Percentiles rank a stretch among this genome's conserved stretches.
Conservation (phyloP, 345 rosid species). For the Schrenkiella parvula region DNA sequence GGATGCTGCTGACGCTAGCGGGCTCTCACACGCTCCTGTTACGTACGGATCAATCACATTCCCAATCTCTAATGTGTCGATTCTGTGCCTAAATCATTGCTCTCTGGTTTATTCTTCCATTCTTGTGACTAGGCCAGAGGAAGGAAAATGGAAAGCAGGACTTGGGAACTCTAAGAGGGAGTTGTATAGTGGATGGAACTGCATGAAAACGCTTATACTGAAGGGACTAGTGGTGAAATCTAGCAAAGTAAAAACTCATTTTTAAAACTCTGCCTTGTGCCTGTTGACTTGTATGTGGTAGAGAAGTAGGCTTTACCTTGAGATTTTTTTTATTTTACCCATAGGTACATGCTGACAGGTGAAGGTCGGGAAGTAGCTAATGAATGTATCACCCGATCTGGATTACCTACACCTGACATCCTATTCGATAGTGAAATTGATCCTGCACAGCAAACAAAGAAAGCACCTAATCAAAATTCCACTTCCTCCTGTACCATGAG, state of each 20-base stretch:
- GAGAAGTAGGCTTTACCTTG: conserved; percentile 6
- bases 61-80: background rate
- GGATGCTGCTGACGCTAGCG: conserved; percentile 94
- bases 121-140: conserved; percentile 62
- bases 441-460: conserved; percentile 14
- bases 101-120: conserved; percentile 4
- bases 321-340: background rate
- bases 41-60: conserved; percentile 42
- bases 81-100: background rate
- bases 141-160: conserved; percentile 65
- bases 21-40: conserved; percentile 75
- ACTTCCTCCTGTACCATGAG: conserved; percentile 6
- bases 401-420: conserved; percentile 34
- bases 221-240: conserved; percentile 88
- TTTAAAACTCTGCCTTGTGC: background rate
- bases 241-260: conserved; percentile 63
- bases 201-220: conserved; percentile 73
- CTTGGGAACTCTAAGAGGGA: conserved; percentile 75
- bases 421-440: conserved; percentile 32
- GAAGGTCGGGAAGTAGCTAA: conserved; percentile 73
- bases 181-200: conserved; percentile 95
- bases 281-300: conserved; percentile 1
- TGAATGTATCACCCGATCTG: conserved; percentile 66
- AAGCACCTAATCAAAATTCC: conserved; percentile 26
- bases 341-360: conserved; percentile 77